Conservation (phyloP, 2,329 filamentous ascomycete species). For the Botrytis porri region DNA sequence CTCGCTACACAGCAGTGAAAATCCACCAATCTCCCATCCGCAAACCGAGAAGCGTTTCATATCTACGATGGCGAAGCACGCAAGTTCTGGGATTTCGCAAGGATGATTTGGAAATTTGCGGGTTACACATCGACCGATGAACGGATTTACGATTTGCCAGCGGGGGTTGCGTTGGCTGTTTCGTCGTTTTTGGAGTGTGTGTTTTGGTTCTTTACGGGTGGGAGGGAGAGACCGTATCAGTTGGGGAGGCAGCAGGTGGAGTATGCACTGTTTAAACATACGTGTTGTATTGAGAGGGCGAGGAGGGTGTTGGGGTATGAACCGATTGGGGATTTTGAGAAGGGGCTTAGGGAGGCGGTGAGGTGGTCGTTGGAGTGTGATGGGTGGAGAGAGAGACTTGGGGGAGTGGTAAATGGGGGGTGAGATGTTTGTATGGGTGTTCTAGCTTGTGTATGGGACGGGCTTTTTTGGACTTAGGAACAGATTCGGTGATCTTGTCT, state of each 20-base stretch:
- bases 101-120: constrained; percentile 10
- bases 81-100: constrained; percentile 8
- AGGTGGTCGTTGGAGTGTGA: constrained; percentile 3
- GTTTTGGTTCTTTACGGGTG: constrained; percentile 13
- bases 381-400: constrained; percentile 5
- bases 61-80: constrained; percentile 8
- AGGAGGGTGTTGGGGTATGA: not conserved
- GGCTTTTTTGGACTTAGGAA: not conserved
- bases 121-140: not conserved
- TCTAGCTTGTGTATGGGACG: not conserved
- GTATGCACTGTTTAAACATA: constrained; percentile 12
- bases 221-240: not conserved
- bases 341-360: not conserved
- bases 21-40: not conserved
- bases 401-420: not conserved
- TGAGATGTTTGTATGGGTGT: not conserved
- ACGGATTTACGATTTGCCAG: not conserved
- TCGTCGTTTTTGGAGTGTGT: not conserved
- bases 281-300: not conserved
- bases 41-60: constrained; percentile 7
- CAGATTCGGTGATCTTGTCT: not conserved
- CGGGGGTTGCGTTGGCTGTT: constrained; percentile 1
- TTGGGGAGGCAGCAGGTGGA: constrained; percentile 9
- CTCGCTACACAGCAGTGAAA: not conserved
- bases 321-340: not conserved